These are phyloP conservation scores for Plasmodium gaboni DNA, from an alignment of 169 alveolate species.

Conservation along the genomic window DNA sequence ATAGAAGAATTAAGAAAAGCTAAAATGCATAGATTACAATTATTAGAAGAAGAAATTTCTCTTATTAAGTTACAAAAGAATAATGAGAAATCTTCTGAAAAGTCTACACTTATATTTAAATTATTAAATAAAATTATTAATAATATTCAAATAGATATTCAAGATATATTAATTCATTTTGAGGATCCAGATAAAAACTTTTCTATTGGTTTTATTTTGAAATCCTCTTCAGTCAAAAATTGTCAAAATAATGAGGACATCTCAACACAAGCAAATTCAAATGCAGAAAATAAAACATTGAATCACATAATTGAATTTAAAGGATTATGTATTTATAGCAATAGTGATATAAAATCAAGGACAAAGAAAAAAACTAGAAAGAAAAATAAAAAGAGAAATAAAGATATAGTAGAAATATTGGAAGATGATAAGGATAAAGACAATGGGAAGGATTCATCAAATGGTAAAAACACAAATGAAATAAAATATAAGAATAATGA, in stretches of 20 bases:
- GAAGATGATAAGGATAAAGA: neutral
- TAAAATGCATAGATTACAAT: slow-evolving; percentile 79
- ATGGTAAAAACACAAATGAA: neutral
- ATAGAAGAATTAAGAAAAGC: slow-evolving; percentile 80
- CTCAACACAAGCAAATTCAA: slow-evolving; percentile 28
- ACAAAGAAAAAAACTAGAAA: slow-evolving; percentile 20
- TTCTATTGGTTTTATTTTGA: slow-evolving; percentile 82
- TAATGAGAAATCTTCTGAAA: slow-evolving; percentile 71
- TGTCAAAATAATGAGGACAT: slow-evolving; percentile 32
- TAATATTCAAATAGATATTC: slow-evolving; percentile 87
- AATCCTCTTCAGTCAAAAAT: slow-evolving; percentile 82
- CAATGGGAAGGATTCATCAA: neutral
- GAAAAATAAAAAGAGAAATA: slow-evolving; percentile 6
- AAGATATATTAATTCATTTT: slow-evolving; percentile 87
- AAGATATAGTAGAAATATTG: neutral
- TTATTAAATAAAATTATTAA: slow-evolving; percentile 86
- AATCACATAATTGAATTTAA: slow-evolving; percentile 76
- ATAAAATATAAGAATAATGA: slow-evolving; percentile 3
- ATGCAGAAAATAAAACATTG: slow-evolving; percentile 38
- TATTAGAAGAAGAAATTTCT: slow-evolving; percentile 79
- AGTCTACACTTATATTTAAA: slow-evolving; percentile 86
- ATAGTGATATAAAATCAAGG: slow-evolving; percentile 39
- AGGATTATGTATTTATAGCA: slow-evolving; percentile 74
- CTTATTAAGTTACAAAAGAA: slow-evolving; percentile 73
- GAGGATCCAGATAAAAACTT: slow-evolving; percentile 81